Percentiles rank a stretch among this genome's conserved stretches.
phyloP scores from a whole-genome alignment of 495 filamentous ascomycete genomes.

The Tetracladium setigerum region DNA sequence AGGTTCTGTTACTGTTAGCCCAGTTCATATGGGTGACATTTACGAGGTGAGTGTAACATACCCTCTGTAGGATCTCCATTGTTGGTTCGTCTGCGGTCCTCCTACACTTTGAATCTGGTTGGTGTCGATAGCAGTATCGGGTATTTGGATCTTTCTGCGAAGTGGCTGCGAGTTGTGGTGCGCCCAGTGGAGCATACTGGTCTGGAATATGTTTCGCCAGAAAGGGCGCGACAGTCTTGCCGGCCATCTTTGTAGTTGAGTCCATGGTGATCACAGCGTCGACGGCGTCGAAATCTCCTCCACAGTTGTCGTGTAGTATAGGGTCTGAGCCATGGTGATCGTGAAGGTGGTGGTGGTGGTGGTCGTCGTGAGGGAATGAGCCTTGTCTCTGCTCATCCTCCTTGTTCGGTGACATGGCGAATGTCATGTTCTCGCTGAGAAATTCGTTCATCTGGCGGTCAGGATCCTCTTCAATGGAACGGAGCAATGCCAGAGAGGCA shows the following conservation, averaged over 20 bases:
- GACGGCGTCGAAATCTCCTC: slow-evolving; percentile 2
- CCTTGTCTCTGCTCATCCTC: too few relatives aligned
- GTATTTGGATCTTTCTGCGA: slow-evolving; percentile 58
- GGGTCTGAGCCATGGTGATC: slow-evolving; percentile 6
- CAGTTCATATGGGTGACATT: background rate
- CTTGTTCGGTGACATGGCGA: too few relatives aligned
- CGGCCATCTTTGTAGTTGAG: slow-evolving; percentile 31
- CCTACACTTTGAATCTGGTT: slow-evolving; percentile 88
- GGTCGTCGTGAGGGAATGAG: too few relatives aligned
- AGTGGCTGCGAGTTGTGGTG: slow-evolving; percentile 26
- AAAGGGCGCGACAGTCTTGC: slow-evolving; percentile 66
- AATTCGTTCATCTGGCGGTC: background rate
- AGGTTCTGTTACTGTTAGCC: slow-evolving; percentile 51
- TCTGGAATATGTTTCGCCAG: slow-evolving; percentile 78
- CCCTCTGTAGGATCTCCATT: slow-evolving; percentile 88
- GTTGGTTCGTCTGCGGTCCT: slow-evolving; percentile 88
- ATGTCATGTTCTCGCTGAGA: too few relatives aligned
- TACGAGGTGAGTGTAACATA: slow-evolving; percentile 31
- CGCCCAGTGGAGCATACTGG: slow-evolving; percentile 66
- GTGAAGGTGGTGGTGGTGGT: too few relatives aligned
- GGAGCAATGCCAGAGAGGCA: slow-evolving; percentile 9
- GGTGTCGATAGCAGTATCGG: slow-evolving; percentile 92
- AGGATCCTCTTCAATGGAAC: slow-evolving; percentile 13
- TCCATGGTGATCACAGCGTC: slow-evolving; percentile 14
- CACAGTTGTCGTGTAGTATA: slow-evolving; percentile 16